These are phyloP conservation scores for Lachnellula suecica DNA, from an alignment of 2,329 filamentous ascomycete genomes.

Conservation along the genomic window DNA sequence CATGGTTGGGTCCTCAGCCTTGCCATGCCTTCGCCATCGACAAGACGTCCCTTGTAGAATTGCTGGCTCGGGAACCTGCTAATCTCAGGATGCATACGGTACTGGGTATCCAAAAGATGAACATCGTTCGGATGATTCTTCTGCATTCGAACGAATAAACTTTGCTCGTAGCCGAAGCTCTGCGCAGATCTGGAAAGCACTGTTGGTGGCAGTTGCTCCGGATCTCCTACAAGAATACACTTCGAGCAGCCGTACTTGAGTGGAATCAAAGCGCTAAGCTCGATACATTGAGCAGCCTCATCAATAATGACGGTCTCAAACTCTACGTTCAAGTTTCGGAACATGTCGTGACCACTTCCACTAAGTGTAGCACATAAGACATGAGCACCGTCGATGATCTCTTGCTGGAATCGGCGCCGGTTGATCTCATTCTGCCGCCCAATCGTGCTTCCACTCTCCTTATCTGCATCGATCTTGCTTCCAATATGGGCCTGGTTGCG, in stretches of 20 bases:
- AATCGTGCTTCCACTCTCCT: slow-evolving; percentile 80
- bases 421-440: slow-evolving; percentile 84
- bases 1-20: slow-evolving; percentile 74
- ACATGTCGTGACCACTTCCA: slow-evolving; percentile 96
- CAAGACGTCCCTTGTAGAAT: slow-evolving; percentile 86
- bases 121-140: slow-evolving; percentile 84
- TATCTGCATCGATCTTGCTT: slow-evolving; percentile 80
- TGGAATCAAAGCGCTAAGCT: slow-evolving; percentile 92
- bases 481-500: slow-evolving; percentile 75
- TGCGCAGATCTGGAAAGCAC: slow-evolving; percentile 93
- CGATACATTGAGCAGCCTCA: slow-evolving; percentile 96
- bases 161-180: slow-evolving; percentile 93
- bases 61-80: slow-evolving; percentile 84
- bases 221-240: slow-evolving; percentile 95
- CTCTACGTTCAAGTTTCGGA: slow-evolving; percentile 89
- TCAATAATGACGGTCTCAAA: slow-evolving; percentile 99
- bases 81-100: slow-evolving; percentile 98
- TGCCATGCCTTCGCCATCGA: slow-evolving; percentile 84
- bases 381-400: slow-evolving; percentile 86
- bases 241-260: slow-evolving; percentile 97
- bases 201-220: slow-evolving; percentile 93
- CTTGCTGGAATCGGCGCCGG: slow-evolving; percentile 80
- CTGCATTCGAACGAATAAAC: slow-evolving; percentile 98
- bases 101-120: slow-evolving; percentile 94
- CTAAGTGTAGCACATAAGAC: slow-evolving; percentile 94